Percentiles rank a stretch among this genome's conserved stretches.
Conservation (phyloP, 306 rosid genomes). For the Comarum palustre region DNA sequence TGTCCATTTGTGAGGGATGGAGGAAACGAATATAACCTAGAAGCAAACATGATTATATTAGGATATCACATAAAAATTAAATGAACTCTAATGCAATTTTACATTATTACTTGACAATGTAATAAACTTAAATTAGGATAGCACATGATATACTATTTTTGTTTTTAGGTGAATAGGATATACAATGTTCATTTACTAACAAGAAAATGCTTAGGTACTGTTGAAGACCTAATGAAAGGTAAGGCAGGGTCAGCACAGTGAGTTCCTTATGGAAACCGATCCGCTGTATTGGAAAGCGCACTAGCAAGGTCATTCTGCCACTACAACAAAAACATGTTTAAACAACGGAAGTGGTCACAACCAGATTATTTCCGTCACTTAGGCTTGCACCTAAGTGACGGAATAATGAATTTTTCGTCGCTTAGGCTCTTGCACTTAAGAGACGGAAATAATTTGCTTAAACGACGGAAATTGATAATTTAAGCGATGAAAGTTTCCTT, state of each 20-base stretch:
- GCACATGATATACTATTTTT: neutral
- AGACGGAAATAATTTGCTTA: too few relatives aligned
- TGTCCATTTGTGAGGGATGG: constrained; percentile 80
- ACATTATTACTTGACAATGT: neutral
- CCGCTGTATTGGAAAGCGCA: constrained; percentile 85
- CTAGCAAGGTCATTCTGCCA: constrained; percentile 92
- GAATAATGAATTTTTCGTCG: too few relatives aligned
- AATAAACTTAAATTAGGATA: neutral
- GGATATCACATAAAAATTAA: constrained; percentile 10
- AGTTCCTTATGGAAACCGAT: constrained; percentile 84
- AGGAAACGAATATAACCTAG: constrained; percentile 87
- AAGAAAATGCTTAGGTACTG: constrained; percentile 10
- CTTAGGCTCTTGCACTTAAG: too few relatives aligned
- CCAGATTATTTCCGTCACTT: too few relatives aligned
- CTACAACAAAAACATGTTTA: too few relatives aligned
- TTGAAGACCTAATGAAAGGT: constrained; percentile 81
- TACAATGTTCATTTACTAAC: constrained; percentile 2
- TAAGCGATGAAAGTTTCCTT: too few relatives aligned
- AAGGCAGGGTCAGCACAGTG: constrained; percentile 92
- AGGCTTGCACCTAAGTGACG: too few relatives aligned
- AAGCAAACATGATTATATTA: constrained; percentile 29
- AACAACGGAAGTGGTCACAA: too few relatives aligned
- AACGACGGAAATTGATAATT: too few relatives aligned
- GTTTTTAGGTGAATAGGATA: constrained; percentile 8
- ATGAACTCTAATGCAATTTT: neutral